Conservation (phyloP, 331 rosid genomes). For the Quercus phellos region DNA sequence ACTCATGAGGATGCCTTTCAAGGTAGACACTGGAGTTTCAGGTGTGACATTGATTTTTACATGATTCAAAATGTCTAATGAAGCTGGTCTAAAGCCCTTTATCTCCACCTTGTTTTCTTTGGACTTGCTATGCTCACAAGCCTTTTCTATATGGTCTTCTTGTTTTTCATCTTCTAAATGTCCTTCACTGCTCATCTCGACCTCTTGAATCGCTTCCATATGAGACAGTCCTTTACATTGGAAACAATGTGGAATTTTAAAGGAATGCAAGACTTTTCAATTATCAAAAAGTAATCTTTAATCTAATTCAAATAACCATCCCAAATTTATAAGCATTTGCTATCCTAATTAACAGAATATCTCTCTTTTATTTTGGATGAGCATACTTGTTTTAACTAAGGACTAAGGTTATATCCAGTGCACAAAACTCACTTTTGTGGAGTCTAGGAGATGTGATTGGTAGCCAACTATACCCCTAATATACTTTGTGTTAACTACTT, state of each 20-base stretch:
- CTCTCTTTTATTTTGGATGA: no score
- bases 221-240: slow-evolving; percentile 27
- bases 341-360: no score
- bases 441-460: no score
- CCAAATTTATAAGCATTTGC: no score
- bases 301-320: no score
- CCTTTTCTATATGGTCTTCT: slow-evolving; percentile 14
- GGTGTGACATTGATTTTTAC: slow-evolving; percentile 49
- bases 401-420: no score
- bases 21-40: slow-evolving; percentile 56
- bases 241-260: background rate
- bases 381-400: background rate
- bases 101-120: background rate
- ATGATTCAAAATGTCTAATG: slow-evolving; percentile 46
- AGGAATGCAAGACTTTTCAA: background rate
- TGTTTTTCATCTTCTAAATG: slow-evolving; percentile 3
- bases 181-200: slow-evolving; percentile 46
- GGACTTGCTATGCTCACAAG: background rate
- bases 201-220: slow-evolving; percentile 56
- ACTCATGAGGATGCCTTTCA: slow-evolving; percentile 39
- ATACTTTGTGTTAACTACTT: background rate
- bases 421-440: no score
- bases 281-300: no score
- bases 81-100: slow-evolving; percentile 31
- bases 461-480: no score